Base-by-base conservation (phyloP, 106 monocot species). In the Platanthera guangdongensis region DNA sequence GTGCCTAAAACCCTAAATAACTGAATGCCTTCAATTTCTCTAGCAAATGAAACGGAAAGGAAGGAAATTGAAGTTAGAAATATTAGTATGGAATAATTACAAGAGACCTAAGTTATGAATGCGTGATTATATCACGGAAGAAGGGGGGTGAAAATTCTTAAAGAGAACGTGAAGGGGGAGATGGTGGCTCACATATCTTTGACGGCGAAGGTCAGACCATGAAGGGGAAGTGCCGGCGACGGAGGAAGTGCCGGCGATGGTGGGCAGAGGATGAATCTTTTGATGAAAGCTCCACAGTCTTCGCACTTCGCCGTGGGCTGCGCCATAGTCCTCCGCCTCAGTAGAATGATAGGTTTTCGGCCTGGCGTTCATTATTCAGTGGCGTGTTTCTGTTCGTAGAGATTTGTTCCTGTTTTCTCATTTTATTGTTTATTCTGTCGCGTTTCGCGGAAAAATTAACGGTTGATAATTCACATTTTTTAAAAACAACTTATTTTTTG, bases 131-230 rank as follows among this genome's bases (percentile, higher is more conserved):
- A 5, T 14, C 64, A 30, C 49, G 14, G 49, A 47, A 52, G 12
- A 25, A 74, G 28, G 21, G 28, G 10, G 0, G 32, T 65, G 25
- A 3, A 4, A n/a, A 65, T 65, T 65, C 21, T 6, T 22, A 6
- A 32, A 64, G 30, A 12, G 32, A 65, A 30, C 30, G 10, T 65
- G 10, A 3, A 65, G 65, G 65, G 32, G 65, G 3, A 21, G 28
- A 48, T 28, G 45, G 19, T 45, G 3, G 19, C 81, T 13, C 70
- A 92, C 97, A 99, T 99, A 75, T 99, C 97, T 77, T 99, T 99
- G 74, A 94, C 90, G 15, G 91, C 91, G 75, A 94, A 94, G 71
- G 88, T 94, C 79, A 99, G 97, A 65, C 88, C 94, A 0, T 85
- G 81, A 8, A 99, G 86, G 18, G 91, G 89, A 39, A 64, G 82